Base-by-base conservation (phyloP, 192 early-diverging fungal species). In the Globomyces pollinis-pini region DNA sequence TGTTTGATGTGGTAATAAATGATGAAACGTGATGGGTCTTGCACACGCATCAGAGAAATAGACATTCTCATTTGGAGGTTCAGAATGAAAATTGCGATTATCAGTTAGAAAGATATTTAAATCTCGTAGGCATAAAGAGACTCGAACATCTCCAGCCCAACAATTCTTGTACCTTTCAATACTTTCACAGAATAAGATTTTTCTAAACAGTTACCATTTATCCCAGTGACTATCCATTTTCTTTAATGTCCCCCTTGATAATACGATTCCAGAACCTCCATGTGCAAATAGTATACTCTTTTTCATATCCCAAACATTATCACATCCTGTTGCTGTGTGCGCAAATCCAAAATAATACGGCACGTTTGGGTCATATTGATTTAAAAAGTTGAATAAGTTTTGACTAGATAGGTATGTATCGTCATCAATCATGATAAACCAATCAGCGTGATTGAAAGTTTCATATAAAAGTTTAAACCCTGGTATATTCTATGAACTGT, bases 341-440 rank as follows among this genome's bases (percentile, higher is more conserved):
- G 59, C 50, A 1, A 60, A 41, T 42, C 79, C 79, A 42, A 66
- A 55, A 61, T 76, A 81, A 50, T 59, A 58, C 13, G 57, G 61
- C 13, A 57, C 39, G 11, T 59, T 42, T 2, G 72, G 67, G 52
- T 83, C 61, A 51, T 55, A 51, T 2, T 18, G 47, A 12, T 42
- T 18, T 24, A 83, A 57, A 24, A 26, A 28, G 2, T 61, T 57
- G 28, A 42, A 42, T 13, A 83, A 51, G 54, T 78, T 83, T 41
- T 76, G 69, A 9, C 69, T 49, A 51, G 70, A 73, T n/a, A 81
- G 62, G 33, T 80, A 81, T 1, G 80, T 73, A 63, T 83, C 80
- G 56, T 83, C 80, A 61, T 83, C 80, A 34, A 83, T 61, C 80
- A 83, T 83, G 20, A 83, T n/a, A 45, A 53, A 83, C 79, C 79